Evolutionary conservation across 78 protist species (phyloP).

Genomic region (Dictyostelium firmibasis): DNA sequence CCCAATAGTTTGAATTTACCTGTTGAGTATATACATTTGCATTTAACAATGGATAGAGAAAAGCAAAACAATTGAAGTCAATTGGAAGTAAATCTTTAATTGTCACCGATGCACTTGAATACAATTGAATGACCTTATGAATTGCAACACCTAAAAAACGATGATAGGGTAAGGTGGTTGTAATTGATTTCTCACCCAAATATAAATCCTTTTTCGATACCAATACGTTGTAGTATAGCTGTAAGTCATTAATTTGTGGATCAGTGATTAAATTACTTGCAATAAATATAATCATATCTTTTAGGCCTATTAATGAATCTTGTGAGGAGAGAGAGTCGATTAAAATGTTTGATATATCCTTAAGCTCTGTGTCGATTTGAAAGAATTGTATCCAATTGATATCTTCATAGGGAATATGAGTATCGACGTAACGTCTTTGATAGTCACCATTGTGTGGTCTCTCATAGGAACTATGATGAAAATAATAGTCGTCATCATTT

Average conservation of each 20-base stretch:
- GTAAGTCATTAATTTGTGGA: neutral
- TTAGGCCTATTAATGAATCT: neutral
- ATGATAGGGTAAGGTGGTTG: conserved; percentile 9
- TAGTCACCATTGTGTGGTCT: neutral
- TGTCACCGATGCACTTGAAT: neutral
- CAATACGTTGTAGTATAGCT: neutral
- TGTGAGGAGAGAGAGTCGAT: neutral
- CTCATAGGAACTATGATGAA: neutral
- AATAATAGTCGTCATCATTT: neutral
- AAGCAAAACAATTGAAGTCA: neutral
- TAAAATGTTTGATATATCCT: conserved; percentile 28
- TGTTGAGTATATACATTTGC: conserved; percentile 29
- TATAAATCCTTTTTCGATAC: conserved; percentile 23
- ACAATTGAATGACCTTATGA: neutral
- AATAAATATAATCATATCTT: neutral
- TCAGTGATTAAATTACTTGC: neutral
- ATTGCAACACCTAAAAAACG: conserved; percentile 8
- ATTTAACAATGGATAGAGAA: conserved; percentile 8
- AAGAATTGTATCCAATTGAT: conserved; percentile 28
- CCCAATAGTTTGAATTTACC: conserved; percentile 51
- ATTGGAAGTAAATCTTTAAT: conserved; percentile 5
- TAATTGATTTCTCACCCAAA: conserved; percentile 10
- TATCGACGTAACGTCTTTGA: neutral
- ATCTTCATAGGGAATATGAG: conserved; percentile 13
- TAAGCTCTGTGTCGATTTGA: conserved; percentile 35